These are phyloP conservation scores for Fusarium palustre DNA, from an alignment of 2,329 filamentous ascomycete genomes.

Conservation along the genomic window DNA sequence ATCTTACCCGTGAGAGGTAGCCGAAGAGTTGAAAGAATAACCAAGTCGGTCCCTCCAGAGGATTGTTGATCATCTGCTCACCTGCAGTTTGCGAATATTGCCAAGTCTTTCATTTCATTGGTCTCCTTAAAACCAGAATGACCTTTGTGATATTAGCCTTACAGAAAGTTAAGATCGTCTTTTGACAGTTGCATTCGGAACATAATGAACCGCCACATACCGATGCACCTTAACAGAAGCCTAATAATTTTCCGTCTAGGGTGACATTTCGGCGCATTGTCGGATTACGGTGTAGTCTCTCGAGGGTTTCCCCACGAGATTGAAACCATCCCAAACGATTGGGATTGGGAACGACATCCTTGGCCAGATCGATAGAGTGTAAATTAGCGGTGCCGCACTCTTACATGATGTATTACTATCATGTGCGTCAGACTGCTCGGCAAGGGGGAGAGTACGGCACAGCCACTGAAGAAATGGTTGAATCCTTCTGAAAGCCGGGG, in stretches of 20 bases:
- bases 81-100: not conserved
- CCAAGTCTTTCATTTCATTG: not conserved
- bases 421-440: not conserved
- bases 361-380: not conserved
- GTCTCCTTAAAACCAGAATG: not conserved
- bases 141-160: not conserved
- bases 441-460: not conserved
- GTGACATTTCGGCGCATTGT: not conserved
- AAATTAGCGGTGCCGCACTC: not conserved
- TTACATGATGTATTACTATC: not conserved
- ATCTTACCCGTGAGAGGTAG: not conserved
- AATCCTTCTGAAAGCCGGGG: not conserved
- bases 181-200: not conserved
- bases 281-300: not conserved
- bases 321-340: not conserved
- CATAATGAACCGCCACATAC: not conserved
- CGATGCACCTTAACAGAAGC: not conserved
- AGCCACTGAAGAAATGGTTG: not conserved
- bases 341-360: not conserved
- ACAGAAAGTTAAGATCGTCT: not conserved
- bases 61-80: not conserved
- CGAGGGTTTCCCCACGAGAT: not conserved
- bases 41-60: too few relatives aligned
- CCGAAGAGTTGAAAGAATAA: not conserved
- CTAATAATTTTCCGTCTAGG: conserved; percentile 1